Conservation (phyloP, 441 rosid species). For the Aleurites moluccanus region DNA sequence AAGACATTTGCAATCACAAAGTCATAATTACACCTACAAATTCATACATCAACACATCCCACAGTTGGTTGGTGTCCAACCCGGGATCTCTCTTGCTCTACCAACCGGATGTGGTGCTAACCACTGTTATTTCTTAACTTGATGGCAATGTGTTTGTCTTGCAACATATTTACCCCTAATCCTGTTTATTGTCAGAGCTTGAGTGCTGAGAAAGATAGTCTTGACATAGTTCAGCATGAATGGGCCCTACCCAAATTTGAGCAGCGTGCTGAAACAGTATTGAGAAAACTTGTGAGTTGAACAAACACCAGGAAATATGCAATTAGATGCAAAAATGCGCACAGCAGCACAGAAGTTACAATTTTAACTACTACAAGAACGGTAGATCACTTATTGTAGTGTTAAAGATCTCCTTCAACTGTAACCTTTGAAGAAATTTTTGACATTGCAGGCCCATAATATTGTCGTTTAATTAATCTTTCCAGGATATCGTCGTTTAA, state of each 20-base stretch:
- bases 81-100: no score
- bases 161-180: background rate
- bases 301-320: background rate
- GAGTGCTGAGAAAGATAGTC: conserved; percentile 90
- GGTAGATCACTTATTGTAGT: background rate
- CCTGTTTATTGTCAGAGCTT: conserved; percentile 50
- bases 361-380: background rate
- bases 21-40: no score
- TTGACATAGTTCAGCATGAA: conserved; percentile 87
- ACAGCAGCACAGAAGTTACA: background rate
- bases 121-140: background rate
- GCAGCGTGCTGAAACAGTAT: conserved; percentile 80
- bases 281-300: conserved; percentile 63
- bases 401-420: background rate
- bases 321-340: background rate
- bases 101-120: no score
- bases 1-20: no score
- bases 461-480: background rate
- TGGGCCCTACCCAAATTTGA: conserved; percentile 89
- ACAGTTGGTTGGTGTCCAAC: no score
- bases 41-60: no score
- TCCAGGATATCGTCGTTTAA: background rate
- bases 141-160: background rate
- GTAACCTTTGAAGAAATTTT: conserved; percentile 8
- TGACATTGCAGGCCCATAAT: background rate